phyloP scores from a whole-genome alignment of 1,284 basidiomycete species.

The Apiotrichum laibachii region DNA sequence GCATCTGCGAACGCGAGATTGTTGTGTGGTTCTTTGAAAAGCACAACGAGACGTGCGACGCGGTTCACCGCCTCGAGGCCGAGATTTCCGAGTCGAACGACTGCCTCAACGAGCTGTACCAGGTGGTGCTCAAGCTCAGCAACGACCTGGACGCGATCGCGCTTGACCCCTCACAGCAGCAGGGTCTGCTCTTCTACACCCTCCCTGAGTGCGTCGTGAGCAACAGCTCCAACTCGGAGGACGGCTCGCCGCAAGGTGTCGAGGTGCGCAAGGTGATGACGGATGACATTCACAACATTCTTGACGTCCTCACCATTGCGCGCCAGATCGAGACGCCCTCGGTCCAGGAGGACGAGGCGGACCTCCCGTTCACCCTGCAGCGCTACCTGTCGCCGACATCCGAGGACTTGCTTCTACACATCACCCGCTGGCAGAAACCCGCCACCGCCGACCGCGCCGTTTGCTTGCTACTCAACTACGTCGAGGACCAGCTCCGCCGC shows the following conservation, averaged over 20 bases:
- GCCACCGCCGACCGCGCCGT: conserved; percentile 81
- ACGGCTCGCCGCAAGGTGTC: conserved; percentile 57
- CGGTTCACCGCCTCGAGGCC: conserved; percentile 92
- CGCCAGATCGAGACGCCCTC: conserved; percentile 82
- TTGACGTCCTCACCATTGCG: conserved; percentile 77
- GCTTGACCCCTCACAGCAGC: conserved; percentile 67
- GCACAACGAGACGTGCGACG: conserved; percentile 98
- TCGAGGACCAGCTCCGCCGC: conserved; percentile 80
- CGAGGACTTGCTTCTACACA: conserved; percentile 74
- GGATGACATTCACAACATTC: conserved; percentile 71
- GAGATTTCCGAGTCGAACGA: conserved; percentile 94
- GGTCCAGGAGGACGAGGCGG: conserved; percentile 83
- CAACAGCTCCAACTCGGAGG: conserved; percentile 13
- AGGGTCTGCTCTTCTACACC: conserved; percentile 74
- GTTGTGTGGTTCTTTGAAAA: conserved; percentile 99
- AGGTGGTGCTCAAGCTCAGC: conserved; percentile 72
- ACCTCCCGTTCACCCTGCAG: conserved; percentile 88
- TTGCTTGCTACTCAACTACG: conserved; percentile 75
- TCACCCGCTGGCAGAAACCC: conserved; percentile 80
- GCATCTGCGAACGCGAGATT: conserved; percentile 95
- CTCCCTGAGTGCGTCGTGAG: conserved; percentile 34
- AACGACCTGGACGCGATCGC: conserved; percentile 55
- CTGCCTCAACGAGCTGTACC: conserved; percentile 77
- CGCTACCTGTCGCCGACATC: conserved; percentile 79
- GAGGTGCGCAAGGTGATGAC: conserved; percentile 78